Evolutionary conservation across 106 monocot species (phyloP).

Genomic region (Narthecium ossifragum): DNA sequence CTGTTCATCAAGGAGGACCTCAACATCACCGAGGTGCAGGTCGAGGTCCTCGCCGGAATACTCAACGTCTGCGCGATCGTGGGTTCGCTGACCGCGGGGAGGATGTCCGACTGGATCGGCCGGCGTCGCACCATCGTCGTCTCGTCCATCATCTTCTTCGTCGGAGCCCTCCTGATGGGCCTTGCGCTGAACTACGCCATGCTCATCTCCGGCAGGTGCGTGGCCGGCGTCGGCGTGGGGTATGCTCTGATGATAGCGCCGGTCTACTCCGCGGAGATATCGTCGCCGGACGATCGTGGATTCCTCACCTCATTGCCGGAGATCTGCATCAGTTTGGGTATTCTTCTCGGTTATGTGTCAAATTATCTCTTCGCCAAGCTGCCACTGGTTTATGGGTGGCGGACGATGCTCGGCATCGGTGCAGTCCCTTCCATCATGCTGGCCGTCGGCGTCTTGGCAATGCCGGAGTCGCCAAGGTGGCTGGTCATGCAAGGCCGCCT

Average conservation of each 20-base stretch:
- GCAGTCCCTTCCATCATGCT: slow-evolving; percentile 9
- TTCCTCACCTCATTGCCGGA: slow-evolving; percentile 19
- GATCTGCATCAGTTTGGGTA: slow-evolving; percentile 15
- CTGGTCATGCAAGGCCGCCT: slow-evolving; percentile 17
- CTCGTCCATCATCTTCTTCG: slow-evolving; percentile 23
- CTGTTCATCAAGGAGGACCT: slow-evolving; percentile 29
- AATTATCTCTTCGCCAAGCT: slow-evolving; percentile 15
- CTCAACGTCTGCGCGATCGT: slow-evolving; percentile 24
- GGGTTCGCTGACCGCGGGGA: slow-evolving; percentile 22
- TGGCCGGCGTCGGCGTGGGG: slow-evolving; percentile 16
- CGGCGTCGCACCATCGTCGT: slow-evolving; percentile 24
- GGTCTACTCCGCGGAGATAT: slow-evolving; percentile 17
- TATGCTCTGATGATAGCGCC: slow-evolving; percentile 15
- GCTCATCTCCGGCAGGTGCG: slow-evolving; percentile 24
- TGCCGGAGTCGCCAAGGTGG: slow-evolving; percentile 28
- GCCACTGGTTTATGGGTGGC: slow-evolving; percentile 16
- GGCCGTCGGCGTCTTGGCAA: not conserved
- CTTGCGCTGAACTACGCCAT: slow-evolving; percentile 11
- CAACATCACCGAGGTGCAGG: slow-evolving; percentile 12
- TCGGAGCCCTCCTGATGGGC: slow-evolving; percentile 17
- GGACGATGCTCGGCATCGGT: slow-evolving; percentile 14
- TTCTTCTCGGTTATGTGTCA: slow-evolving; percentile 22
- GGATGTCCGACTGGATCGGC: slow-evolving; percentile 26
- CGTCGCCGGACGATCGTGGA: slow-evolving; percentile 5
- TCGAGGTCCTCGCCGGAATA: slow-evolving; percentile 23